Evolutionary conservation across 306 rosid species (phyloP).

Genomic region (Gastrolobium villosum): DNA sequence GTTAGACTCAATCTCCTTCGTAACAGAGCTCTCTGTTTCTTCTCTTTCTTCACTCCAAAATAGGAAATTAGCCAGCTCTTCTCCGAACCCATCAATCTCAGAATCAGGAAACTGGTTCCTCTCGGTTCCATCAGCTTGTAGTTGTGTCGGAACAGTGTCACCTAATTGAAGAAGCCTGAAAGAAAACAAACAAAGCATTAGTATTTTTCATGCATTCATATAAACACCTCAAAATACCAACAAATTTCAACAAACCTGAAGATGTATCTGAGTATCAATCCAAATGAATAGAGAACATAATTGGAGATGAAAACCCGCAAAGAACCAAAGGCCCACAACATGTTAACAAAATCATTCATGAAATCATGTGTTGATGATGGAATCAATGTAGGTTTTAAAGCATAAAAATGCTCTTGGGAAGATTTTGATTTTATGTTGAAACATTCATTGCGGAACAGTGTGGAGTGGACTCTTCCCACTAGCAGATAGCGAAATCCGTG

Average conservation of each 20-base stretch:
- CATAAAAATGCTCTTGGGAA: constrained; percentile 44
- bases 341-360: constrained; percentile 59
- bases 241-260: constrained; percentile 57
- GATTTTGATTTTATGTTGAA: constrained; percentile 7
- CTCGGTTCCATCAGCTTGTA: constrained; percentile 4
- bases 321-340: constrained; percentile 56
- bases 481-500: constrained; percentile 52
- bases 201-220: not conserved
- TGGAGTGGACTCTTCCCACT: constrained; percentile 48
- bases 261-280: constrained; percentile 51
- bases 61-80: constrained; percentile 48
- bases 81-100: constrained; percentile 49
- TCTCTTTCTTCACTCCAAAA: constrained; percentile 42
- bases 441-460: constrained; percentile 55
- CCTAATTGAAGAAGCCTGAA: constrained; percentile 62
- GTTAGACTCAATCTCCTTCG: constrained; percentile 17
- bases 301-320: constrained; percentile 50
- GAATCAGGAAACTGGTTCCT: constrained; percentile 14
- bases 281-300: constrained; percentile 51
- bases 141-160: constrained; percentile 16
- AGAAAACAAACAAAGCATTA: not conserved
- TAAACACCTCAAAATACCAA: not conserved
- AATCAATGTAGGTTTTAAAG: constrained; percentile 58
- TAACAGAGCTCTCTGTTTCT: not conserved
- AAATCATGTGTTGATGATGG: constrained; percentile 34